Conservation (phyloP, 2,329 filamentous ascomycete species). For the Exophiala calicioides region DNA sequence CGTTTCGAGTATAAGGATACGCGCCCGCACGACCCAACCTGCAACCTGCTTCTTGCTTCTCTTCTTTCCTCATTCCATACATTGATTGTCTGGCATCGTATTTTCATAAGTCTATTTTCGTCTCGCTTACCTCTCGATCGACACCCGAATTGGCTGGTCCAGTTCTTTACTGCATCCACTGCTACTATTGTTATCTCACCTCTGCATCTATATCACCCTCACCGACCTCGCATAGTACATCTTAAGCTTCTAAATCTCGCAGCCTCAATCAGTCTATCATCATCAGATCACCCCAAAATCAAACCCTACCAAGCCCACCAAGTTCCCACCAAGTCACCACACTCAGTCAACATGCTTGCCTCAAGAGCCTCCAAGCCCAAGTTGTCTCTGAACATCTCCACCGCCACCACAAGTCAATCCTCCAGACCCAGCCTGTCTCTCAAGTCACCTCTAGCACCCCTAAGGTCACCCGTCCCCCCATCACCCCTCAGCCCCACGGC, state of each 20-base stretch:
- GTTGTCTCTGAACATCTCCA: conserved; percentile 49
- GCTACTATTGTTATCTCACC: conserved; percentile 28
- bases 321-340: conserved; percentile 2
- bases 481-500: conserved; percentile 45
- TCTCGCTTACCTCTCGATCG: conserved; percentile 33
- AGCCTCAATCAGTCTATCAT: conserved; percentile 1
- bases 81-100: conserved; percentile 39
- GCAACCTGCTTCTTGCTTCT: conserved; percentile 16
- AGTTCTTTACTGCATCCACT: conserved; percentile 36
- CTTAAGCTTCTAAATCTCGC: no score
- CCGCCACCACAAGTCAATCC: conserved; percentile 34
- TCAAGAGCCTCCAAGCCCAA: conserved; percentile 47
- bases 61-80: conserved; percentile 27
- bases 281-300: no score
- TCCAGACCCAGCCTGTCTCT: conserved; percentile 43
- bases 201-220: no score
- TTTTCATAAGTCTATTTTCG: conserved; percentile 38
- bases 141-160: conserved; percentile 46
- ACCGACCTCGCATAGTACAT: no score
- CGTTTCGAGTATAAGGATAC: conserved; percentile 19
- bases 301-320: no score
- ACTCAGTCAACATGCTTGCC: conserved; percentile 39
- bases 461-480: conserved; percentile 46
- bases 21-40: conserved; percentile 19
- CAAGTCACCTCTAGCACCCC: conserved; percentile 42